These are phyloP conservation scores for Beauveria pseudobassiana DNA, from an alignment of 2,329 filamentous ascomycete genomes.

Conservation along the genomic window DNA sequence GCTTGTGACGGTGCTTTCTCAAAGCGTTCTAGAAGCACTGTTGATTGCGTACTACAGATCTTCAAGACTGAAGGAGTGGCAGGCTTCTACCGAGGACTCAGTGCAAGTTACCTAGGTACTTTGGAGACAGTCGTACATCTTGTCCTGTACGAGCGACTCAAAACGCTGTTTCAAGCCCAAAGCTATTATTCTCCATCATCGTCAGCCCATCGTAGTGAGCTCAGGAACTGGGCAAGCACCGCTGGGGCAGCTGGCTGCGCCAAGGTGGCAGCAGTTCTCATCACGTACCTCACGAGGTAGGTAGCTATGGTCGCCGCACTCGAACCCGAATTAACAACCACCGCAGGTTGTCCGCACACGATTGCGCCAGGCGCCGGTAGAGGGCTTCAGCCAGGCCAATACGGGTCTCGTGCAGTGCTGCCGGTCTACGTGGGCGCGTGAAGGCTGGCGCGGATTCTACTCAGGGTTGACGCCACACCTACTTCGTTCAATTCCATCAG, in stretches of 20 bases:
- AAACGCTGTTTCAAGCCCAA: conserved; percentile 57
- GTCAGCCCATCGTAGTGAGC: conserved; percentile 31
- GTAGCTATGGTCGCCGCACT: conserved; percentile 13
- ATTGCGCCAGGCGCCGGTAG: conserved; percentile 71
- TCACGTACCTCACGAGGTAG: conserved; percentile 85
- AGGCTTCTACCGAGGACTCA: conserved; percentile 83
- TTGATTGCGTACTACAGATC: conserved; percentile 79
- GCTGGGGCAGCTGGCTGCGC: conserved; percentile 75
- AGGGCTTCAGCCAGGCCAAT: conserved; percentile 66
- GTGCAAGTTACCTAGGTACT: conserved; percentile 83
- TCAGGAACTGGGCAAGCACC: conserved; percentile 54
- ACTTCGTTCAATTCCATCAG: conserved; percentile 81
- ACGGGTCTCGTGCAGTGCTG: conserved; percentile 86
- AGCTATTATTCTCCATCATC: conserved; percentile 33
- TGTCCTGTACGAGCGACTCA: conserved; percentile 91
- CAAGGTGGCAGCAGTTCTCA: conserved; percentile 75
- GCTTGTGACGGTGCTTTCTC: conserved; percentile 31
- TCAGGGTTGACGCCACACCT: conserved; percentile 87
- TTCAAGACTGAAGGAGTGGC: conserved; percentile 70
- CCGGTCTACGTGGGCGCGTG: conserved; percentile 76
- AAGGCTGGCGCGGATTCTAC: conserved; percentile 74
- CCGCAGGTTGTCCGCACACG: conserved; percentile 71
- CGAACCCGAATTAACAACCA: background rate
- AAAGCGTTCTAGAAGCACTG: conserved; percentile 70
- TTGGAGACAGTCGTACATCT: conserved; percentile 87